Percentiles rank a stretch among this genome's conserved stretches.
These are phyloP conservation scores for Podospora conica DNA, from an alignment of 495 filamentous ascomycete genomes.

Conservation along the genomic window DNA sequence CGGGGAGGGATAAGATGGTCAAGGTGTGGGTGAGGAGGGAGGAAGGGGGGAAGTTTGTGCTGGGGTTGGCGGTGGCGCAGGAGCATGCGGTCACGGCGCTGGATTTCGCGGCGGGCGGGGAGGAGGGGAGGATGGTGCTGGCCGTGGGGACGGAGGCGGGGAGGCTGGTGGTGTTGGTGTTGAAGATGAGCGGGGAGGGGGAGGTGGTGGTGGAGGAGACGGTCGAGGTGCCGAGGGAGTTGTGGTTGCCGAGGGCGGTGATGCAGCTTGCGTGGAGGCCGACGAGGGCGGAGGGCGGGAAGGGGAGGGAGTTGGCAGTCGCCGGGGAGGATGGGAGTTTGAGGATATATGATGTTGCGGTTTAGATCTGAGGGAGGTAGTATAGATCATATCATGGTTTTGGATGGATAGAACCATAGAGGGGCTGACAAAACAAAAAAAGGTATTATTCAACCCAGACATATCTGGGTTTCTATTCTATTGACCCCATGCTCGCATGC, in stretches of 20 bases:
- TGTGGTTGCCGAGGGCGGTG: constrained; percentile 65
- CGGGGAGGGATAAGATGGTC: constrained; percentile 77
- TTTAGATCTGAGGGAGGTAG: neutral
- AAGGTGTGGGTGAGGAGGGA: constrained; percentile 61
- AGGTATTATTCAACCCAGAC: neutral
- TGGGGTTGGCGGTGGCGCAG: constrained; percentile 18
- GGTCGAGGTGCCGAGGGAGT: constrained; percentile 37
- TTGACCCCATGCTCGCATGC: neutral
- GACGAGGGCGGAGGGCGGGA: constrained; percentile 13
- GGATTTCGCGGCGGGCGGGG: constrained; percentile 48
- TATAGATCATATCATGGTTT: neutral
- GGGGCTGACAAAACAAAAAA: neutral
- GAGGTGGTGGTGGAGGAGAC: constrained; percentile 41
- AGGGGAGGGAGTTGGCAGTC: constrained; percentile 57
- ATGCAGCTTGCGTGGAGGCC: constrained; percentile 75
- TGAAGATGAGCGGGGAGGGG: constrained; percentile 30
- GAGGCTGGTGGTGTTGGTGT: constrained; percentile 38
- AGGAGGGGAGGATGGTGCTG: constrained; percentile 45
- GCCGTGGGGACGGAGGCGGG: constrained; percentile 64
- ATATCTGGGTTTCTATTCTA: neutral
- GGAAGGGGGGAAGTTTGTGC: constrained; percentile 29
- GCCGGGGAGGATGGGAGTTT: constrained; percentile 80
- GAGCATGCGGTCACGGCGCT: constrained; percentile 67
- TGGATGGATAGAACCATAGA: neutral
- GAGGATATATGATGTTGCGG: constrained; percentile 59